These are phyloP conservation scores for Talaromyces sp. DNA, from an alignment of 2,329 filamentous ascomycete species.

Conservation along the genomic window DNA sequence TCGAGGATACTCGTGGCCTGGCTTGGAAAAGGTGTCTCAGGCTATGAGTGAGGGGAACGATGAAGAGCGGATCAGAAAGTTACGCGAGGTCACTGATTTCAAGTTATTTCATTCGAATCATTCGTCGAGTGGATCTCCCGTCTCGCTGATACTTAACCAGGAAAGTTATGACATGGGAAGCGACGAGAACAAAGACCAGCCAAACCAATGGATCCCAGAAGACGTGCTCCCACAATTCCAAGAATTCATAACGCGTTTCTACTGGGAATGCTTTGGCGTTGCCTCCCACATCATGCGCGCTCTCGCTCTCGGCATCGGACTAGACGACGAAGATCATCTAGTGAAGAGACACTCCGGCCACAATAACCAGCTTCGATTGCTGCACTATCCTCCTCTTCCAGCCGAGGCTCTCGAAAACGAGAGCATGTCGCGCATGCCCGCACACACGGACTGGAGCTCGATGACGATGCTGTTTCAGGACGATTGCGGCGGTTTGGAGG, in stretches of 20 bases:
- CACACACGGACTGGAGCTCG: constrained; percentile 52
- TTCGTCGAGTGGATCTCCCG: neutral
- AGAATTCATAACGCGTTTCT: constrained; percentile 46
- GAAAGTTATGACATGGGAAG: constrained; percentile 52
- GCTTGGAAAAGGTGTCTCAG: constrained; percentile 50
- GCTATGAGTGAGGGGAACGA: constrained; percentile 38
- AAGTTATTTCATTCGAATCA: constrained; percentile 35
- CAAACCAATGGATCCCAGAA: constrained; percentile 48
- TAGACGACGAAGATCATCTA: constrained; percentile 44
- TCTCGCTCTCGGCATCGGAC: constrained; percentile 44
- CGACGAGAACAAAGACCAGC: constrained; percentile 40
- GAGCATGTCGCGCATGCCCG: constrained; percentile 44
- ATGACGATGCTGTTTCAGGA: constrained; percentile 54
- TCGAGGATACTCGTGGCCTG: constrained; percentile 53
- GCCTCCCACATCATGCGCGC: constrained; percentile 44
- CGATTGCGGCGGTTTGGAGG: constrained; percentile 47
- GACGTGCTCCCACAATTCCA: constrained; percentile 43
- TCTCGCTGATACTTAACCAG: constrained; percentile 22
- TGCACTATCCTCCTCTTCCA: constrained; percentile 54
- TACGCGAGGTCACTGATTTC: constrained; percentile 46
- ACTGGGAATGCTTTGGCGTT: constrained; percentile 42
- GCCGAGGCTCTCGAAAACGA: constrained; percentile 40
- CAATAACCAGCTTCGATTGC: constrained; percentile 56
- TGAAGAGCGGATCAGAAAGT: constrained; percentile 35
- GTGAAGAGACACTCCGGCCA: constrained; percentile 48